Percentiles rank a stretch among this genome's conserved stretches.
Evolutionary conservation across 2,329 filamentous ascomycete species (phyloP).

Genomic region (Xylariomycetidae sp.): DNA sequence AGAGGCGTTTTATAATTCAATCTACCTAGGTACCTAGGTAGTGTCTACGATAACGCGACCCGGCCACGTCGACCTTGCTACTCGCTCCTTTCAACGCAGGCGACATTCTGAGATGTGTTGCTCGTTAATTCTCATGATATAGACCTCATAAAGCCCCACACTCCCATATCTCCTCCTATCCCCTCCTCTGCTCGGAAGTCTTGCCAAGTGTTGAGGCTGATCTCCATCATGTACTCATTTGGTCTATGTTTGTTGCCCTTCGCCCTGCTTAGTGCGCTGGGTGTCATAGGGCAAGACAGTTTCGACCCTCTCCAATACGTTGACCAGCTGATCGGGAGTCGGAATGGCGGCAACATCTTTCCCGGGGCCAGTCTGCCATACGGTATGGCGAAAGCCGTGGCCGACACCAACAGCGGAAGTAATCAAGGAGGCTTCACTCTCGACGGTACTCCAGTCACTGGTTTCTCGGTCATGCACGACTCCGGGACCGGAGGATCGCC

Average conservation of each 20-base stretch:
- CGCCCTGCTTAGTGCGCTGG: constrained; percentile 10
- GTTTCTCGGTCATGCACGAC: constrained; percentile 56
- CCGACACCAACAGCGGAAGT: constrained; percentile 48
- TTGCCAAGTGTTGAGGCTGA: no score
- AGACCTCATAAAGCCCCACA: no score
- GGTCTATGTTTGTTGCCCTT: constrained; percentile 9
- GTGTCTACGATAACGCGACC: no score
- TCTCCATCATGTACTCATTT: constrained; percentile 17
- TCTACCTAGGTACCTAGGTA: no score
- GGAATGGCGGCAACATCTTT: constrained; percentile 43
- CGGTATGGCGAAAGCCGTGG: constrained; percentile 52
- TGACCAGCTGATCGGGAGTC: constrained; percentile 49
- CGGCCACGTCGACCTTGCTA: no score
- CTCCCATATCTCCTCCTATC: no score
- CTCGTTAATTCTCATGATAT: no score
- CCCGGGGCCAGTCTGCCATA: constrained; percentile 34
- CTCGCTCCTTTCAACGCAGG: no score
- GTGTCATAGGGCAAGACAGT: constrained; percentile 12
- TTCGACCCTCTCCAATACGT: constrained; percentile 39
- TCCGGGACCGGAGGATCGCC: constrained; percentile 53
- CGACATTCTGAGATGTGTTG: no score
- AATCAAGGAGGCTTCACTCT: constrained; percentile 56
- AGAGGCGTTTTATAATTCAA: no score
- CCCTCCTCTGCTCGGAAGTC: no score
- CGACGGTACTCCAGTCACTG: constrained; percentile 44